These are phyloP conservation scores for Kodamaea fungicola DNA, from an alignment of 1,139 yeast species.

Conservation along the genomic window DNA sequence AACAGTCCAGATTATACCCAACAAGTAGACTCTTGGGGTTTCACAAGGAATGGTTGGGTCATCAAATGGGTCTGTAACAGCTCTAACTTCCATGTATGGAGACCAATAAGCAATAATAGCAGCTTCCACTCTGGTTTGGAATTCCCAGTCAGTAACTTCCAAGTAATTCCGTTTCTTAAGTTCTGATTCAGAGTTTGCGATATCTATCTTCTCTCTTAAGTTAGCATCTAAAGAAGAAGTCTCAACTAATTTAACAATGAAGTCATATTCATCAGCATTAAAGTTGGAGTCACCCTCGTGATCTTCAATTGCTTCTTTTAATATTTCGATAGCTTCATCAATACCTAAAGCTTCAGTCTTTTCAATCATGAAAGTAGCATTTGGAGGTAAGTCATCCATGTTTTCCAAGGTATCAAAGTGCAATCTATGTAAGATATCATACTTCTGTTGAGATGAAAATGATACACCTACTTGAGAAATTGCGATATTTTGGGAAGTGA, in stretches of 20 bases:
- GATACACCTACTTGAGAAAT: constrained; percentile 26
- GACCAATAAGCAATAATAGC: constrained; percentile 47
- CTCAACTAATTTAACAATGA: constrained; percentile 10
- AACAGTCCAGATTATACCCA: constrained; percentile 55
- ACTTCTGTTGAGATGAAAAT: constrained; percentile 26
- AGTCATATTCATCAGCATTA: constrained; percentile 14
- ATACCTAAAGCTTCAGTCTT: constrained; percentile 16
- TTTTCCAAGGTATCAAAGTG: constrained; percentile 23
- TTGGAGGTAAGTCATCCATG: constrained; percentile 29
- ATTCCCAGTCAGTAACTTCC: constrained; percentile 11
- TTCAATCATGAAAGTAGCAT: constrained; percentile 20
- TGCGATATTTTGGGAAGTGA: constrained; percentile 16
- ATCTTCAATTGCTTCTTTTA: constrained; percentile 14
- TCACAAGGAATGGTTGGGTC: constrained; percentile 49
- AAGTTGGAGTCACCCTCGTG: constrained; percentile 24
- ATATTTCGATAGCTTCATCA: constrained; percentile 17
- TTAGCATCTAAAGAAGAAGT: constrained; percentile 3
- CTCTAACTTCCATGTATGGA: constrained; percentile 64
- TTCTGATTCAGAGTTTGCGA: not conserved
- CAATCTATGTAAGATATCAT: constrained; percentile 23
- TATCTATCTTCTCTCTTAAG: not conserved
- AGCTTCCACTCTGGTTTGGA: constrained; percentile 17
- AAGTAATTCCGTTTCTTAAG: not conserved
- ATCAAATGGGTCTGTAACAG: constrained; percentile 52
- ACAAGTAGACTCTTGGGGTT: constrained; percentile 53